A percentile compares a stretch with the other conserved stretches of the same genome.
phyloP scores from a whole-genome alignment of 1,139 yeast species.

The Blastobotrys proliferans region DNA sequence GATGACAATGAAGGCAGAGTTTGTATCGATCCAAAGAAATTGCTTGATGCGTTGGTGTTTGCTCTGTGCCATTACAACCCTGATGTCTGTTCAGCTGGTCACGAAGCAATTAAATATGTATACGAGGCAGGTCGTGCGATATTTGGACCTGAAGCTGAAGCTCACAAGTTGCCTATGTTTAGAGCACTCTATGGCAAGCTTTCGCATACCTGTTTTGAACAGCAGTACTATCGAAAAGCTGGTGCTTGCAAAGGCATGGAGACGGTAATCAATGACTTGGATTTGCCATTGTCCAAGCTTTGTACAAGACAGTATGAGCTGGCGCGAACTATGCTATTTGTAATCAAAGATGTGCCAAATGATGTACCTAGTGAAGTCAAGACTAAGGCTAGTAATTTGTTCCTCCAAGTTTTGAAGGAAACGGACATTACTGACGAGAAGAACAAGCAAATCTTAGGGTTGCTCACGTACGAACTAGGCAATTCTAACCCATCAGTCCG shows the following conservation, averaged over 20 bases:
- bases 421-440: slow-evolving; percentile 60
- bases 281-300: slow-evolving; percentile 69
- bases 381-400: slow-evolving; percentile 63
- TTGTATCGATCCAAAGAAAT: slow-evolving; percentile 62
- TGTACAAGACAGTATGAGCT: slow-evolving; percentile 74
- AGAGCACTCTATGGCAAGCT: slow-evolving; percentile 75
- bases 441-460: slow-evolving; percentile 74
- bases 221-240: slow-evolving; percentile 74
- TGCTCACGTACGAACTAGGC: slow-evolving; percentile 86
- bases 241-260: slow-evolving; percentile 87
- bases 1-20: slow-evolving; percentile 76
- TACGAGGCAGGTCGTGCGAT: slow-evolving; percentile 59
- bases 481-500: slow-evolving; percentile 83
- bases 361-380: slow-evolving; percentile 83
- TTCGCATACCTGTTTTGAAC: slow-evolving; percentile 89
- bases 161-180: slow-evolving; percentile 68
- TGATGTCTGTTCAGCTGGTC: slow-evolving; percentile 68
- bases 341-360: slow-evolving; percentile 82
- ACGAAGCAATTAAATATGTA: slow-evolving; percentile 58
- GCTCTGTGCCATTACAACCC: slow-evolving; percentile 77
- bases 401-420: slow-evolving; percentile 57
- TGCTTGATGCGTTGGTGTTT: slow-evolving; percentile 69
- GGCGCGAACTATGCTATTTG: slow-evolving; percentile 82
- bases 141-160: slow-evolving; percentile 63
- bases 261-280: slow-evolving; percentile 64